Conservation (phyloP, 148 eudicot genomes). For the Rheum nobile region DNA sequence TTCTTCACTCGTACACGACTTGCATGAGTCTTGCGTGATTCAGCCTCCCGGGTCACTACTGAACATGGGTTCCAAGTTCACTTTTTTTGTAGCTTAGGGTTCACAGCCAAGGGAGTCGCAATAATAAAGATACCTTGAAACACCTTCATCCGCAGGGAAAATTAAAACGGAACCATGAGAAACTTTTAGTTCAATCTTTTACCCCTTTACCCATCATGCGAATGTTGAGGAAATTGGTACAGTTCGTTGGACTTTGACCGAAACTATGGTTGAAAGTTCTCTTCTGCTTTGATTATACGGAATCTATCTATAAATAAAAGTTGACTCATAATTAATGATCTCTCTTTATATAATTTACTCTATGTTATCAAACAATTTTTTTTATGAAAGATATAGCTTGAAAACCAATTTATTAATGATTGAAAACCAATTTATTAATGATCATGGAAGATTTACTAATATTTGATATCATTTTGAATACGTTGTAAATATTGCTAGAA, state of each 20-base stretch:
- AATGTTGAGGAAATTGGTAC: background rate
- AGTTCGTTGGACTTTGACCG: background rate
- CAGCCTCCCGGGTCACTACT: background rate
- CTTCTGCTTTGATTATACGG: background rate
- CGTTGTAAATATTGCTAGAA: too few relatives aligned
- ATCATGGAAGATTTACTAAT: too few relatives aligned
- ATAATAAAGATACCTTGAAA: background rate
- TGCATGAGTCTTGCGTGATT: conserved; percentile 49
- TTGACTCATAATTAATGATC: too few relatives aligned
- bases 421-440: too few relatives aligned
- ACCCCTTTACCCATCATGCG: background rate
- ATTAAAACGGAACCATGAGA: background rate
- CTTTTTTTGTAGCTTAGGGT: background rate
- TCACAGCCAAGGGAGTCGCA: background rate
- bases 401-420: too few relatives aligned
- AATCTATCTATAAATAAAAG: too few relatives aligned
- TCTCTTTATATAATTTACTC: too few relatives aligned
- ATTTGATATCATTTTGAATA: too few relatives aligned
- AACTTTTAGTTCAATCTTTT: background rate
- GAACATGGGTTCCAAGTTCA: background rate
- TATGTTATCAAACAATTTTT: too few relatives aligned
- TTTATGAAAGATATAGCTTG: too few relatives aligned
- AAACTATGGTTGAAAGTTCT: background rate
- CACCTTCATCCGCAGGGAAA: background rate
- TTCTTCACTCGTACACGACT: conserved; percentile 67